phyloP scores from a whole-genome alignment of 2,329 filamentous ascomycete species.

The Pseudogymnoascus sp. region DNA sequence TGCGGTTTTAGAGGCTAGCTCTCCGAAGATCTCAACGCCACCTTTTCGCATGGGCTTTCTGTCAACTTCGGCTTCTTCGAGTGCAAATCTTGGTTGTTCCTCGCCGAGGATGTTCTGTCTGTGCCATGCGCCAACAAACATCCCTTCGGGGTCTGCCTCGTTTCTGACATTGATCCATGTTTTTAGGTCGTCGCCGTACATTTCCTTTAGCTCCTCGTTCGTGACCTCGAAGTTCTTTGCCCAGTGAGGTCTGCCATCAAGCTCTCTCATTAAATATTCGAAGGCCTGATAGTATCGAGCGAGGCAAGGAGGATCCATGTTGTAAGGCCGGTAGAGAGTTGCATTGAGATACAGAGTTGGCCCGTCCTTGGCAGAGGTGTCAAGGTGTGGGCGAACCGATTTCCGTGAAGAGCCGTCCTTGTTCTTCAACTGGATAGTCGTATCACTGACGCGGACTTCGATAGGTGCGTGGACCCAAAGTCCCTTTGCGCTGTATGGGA shows the following conservation, averaged over 20 bases:
- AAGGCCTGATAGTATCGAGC: slow-evolving; percentile 80
- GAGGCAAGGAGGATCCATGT: slow-evolving; percentile 65
- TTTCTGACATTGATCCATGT: slow-evolving; percentile 62
- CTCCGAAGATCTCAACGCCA: slow-evolving; percentile 17
- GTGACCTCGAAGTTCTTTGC: slow-evolving; percentile 76
- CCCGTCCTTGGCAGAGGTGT: slow-evolving; percentile 58
- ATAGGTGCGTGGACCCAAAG: slow-evolving; percentile 84
- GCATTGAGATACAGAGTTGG: slow-evolving; percentile 85
- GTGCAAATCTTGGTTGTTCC: slow-evolving; percentile 16
- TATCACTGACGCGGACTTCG: slow-evolving; percentile 80
- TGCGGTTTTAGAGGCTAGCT: background rate
- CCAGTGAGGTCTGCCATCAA: slow-evolving; percentile 80
- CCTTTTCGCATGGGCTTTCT: slow-evolving; percentile 20
- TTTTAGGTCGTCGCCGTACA: slow-evolving; percentile 61
- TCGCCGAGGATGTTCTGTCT: slow-evolving; percentile 52
- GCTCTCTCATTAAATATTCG: slow-evolving; percentile 80
- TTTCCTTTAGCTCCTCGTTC: slow-evolving; percentile 50
- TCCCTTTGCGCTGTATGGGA: slow-evolving; percentile 72
- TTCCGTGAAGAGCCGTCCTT: slow-evolving; percentile 11
- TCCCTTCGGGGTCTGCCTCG: slow-evolving; percentile 67
- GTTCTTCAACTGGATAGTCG: slow-evolving; percentile 35
- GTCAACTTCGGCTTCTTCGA: slow-evolving; percentile 24
- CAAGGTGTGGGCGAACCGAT: slow-evolving; percentile 55
- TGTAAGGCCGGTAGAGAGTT: slow-evolving; percentile 78
- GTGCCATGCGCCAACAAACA: slow-evolving; percentile 91